phyloP scores from a whole-genome alignment of 768 basidiomycete genomes.

The Boletus edulis region DNA sequence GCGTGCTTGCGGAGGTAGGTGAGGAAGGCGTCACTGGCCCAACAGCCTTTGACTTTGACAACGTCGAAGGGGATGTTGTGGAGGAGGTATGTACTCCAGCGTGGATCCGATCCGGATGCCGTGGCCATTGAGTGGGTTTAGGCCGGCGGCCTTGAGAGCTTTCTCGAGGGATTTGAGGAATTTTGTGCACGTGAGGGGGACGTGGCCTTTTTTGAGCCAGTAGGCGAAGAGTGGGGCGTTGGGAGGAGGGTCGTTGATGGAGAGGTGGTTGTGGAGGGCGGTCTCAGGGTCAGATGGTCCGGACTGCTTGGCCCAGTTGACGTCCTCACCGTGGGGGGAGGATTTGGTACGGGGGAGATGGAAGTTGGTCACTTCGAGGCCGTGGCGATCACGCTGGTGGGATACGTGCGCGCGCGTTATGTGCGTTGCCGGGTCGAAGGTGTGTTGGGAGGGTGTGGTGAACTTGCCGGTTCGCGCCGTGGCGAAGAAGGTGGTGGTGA shows the following conservation, averaged over 20 bases:
- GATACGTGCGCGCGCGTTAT: not conserved
- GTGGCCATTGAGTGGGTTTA: not conserved
- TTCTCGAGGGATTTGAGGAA: not conserved
- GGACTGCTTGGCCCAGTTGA: not conserved
- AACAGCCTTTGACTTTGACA: no score
- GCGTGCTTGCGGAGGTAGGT: no score
- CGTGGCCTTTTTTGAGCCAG: fast-evolving
- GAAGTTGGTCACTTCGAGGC: not conserved
- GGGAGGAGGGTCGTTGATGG: not conserved
- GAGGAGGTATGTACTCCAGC: not conserved
- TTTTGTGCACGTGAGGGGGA: not conserved
- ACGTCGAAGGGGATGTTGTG: not conserved
- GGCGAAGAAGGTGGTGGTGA: not conserved
- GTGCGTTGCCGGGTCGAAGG: not conserved
- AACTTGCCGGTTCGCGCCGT: not conserved
- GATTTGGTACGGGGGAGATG: not conserved
- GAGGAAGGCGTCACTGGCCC: no score
- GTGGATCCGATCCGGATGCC: not conserved
- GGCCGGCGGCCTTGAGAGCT: not conserved
- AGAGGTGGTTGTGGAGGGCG: not conserved
- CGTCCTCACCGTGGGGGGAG: not conserved
- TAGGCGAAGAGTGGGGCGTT: not conserved
- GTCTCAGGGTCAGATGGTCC: not conserved
- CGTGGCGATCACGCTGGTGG: not conserved
- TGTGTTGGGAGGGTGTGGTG: not conserved